These are phyloP conservation scores for Coemansia sp. DNA, from an alignment of 192 early-diverging fungal genomes.

Conservation along the genomic window DNA sequence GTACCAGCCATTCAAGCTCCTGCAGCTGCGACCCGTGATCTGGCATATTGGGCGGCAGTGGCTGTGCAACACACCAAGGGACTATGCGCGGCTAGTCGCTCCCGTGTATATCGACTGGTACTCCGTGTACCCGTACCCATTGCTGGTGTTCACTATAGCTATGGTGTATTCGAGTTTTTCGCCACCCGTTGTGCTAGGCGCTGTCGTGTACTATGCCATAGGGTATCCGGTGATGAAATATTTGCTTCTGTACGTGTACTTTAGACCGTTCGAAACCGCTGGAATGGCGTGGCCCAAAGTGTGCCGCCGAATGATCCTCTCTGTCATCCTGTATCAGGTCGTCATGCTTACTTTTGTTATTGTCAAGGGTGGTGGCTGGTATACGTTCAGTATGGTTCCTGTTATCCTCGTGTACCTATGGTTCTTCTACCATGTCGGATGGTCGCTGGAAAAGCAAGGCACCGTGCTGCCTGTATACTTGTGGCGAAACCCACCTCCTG, in stretches of 20 bases:
- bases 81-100: slow-evolving; percentile 72
- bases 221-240: slow-evolving; percentile 74
- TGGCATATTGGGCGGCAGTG: slow-evolving; percentile 58
- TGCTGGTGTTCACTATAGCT: slow-evolving; percentile 72
- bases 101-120: slow-evolving; percentile 72
- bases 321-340: slow-evolving; percentile 66
- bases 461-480: slow-evolving; percentile 41
- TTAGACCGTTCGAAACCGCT: slow-evolving; percentile 70
- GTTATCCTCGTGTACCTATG: slow-evolving; percentile 36
- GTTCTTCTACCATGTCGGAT: slow-evolving; percentile 45
- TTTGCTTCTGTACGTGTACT: slow-evolving; percentile 75
- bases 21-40: slow-evolving; percentile 67
- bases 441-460: slow-evolving; percentile 44
- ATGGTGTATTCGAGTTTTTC: slow-evolving; percentile 76
- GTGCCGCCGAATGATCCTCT: slow-evolving; percentile 65
- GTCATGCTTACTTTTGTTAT: slow-evolving; percentile 62
- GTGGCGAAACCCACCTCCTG: slow-evolving; percentile 49
- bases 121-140: slow-evolving; percentile 66
- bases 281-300: slow-evolving; percentile 74
- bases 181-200: slow-evolving; percentile 71
- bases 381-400: slow-evolving; percentile 42
- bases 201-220: slow-evolving; percentile 66
- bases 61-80: slow-evolving; percentile 74
- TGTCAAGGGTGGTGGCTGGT: slow-evolving; percentile 52
- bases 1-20: slow-evolving; percentile 66